Base-by-base conservation (phyloP, 148 eudicot genomes). In the Linanthus parryae region DNA sequence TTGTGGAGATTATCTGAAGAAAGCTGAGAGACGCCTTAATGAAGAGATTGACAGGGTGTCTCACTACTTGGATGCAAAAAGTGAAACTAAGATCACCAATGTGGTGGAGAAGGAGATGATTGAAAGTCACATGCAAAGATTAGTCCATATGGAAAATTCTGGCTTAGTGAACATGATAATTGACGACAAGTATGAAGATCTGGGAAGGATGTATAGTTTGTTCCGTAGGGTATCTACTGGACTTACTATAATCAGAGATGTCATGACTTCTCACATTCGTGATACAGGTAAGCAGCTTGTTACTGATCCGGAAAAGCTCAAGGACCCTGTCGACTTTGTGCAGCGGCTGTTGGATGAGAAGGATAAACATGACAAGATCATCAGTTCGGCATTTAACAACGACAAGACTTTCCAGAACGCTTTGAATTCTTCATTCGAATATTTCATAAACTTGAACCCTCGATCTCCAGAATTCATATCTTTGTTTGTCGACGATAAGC, bases 31-130 rank as follows among this genome's bases (percentile, higher is more conserved):
- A 53, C 89, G 89, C 34, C 62, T 82, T 44, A 70, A 68, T 65
- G 85, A 82, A 66, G 89, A 82, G 64, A 82, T 79, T 34, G 89
- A 82, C 51, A 69, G 85, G 43, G 89, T 82, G 13, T 82, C 82
- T n/a, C 82, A 79, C 44, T 82, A 79, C 61, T 56, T 82, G 69
- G 84, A 82, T 59, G 12, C 62, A 3, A 79, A 49, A 49, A 79
- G 75, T 68, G 89, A 82, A 68, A 43, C 26, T 21, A 79, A 78
- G 74, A 79, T 82, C 54, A 79, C 81, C 1, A 61, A 44, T 57
- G 82, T 78, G 52, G 85, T 82, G 30, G 89, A 79, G 65, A 70
- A 57, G 61, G 80, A 82, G 71, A 79, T 82, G 84, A 73, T 82
- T 54, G 78, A 75, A 45, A 76, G 70, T 58, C 82, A 79, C 49